Base-by-base conservation (phyloP, 805 yeast species). In the Suhomyces pyralidae region DNA sequence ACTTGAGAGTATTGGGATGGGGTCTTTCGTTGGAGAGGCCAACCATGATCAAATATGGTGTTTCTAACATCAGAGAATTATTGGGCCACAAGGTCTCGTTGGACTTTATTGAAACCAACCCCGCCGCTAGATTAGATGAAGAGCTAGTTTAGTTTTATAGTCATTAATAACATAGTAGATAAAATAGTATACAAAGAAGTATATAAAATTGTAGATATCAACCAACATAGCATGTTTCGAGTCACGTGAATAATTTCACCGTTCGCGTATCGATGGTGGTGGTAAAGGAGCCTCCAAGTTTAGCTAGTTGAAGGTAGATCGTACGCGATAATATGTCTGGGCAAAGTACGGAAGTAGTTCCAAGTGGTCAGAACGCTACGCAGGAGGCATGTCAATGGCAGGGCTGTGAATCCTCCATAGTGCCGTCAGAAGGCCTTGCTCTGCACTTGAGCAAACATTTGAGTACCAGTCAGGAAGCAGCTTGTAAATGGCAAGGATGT, bases 21-120 rank as follows among this genome's bases (percentile, higher is more conserved):
- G 99, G 99, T 66, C 80, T 94, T 63, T 88, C 96, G 22, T 81
- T 94, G 69, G 99, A 94, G 76, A 86, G 99, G 77, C 99, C 99
- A 58, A 94, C 99, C 30, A 94, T 94, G 99, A 94, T 94, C 72
- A 94, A 93, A 76, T 94, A 94, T 68, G 96, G 87, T 55, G 97
- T 94, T 54, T 86, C 90, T 60, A 94, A 94, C 71, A 94, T 94
- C 65, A 86, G 99, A 80, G 99, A 94, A 73, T 78, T 94, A 65
- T 80, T 94, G 67, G 99, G 99, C 55, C 99, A 94, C 74, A 94
- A 96, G 79, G 98, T 94, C 46, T 83, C 90, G 57, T 80, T 94
- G 61, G 97, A 90, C 68, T 93, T 94, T 73, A 88, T 94, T 62
- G 97, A 94, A 76, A 84, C 84, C 54, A 96, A 94, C 69, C 97